Base-by-base conservation (phyloP, 2,329 filamentous ascomycete species). In the Monosporascus sp. region DNA sequence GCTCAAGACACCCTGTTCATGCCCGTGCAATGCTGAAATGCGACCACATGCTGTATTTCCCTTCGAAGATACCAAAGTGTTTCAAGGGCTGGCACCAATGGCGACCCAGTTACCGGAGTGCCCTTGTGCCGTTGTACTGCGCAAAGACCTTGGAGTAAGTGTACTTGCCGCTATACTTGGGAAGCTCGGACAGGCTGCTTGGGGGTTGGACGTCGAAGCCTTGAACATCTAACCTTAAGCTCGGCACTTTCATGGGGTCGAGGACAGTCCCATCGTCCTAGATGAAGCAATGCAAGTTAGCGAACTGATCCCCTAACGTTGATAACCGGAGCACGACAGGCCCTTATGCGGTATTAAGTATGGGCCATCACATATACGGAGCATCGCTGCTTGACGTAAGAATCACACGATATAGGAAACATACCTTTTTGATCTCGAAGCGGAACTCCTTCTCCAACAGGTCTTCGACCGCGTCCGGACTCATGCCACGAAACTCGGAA, bases 381-480 rank as follows among this genome's bases (percentile, higher is more conserved):
- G 46, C 14, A 24, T 24, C 9, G 26, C 20, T 17, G 20, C 41
- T 24, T 15, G 14, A 26, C 15, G 24, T 24, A 43, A 14, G 7
- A 20, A 22, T 24, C 9, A 31, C 14, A 46, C 8, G 3, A 20
- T 14, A 47, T 14, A 5, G 17, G 41, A 40, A 47, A 59, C 60
- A 44, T 57, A 64, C 62, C 57, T 55, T 54, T 24, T 40, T 49
- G 7, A 63, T 52, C 24, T 52, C 50, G 14, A 63, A 53, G 45
- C 48, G 40, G 14, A 65, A 43, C 46, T 54, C 47, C n/a, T 47
- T 53, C 38, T 51, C 31, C 22, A 65, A 46, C 41, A 24, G 46
- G 7, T 37, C 44, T 45, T 59, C 55, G 15, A 60, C 37, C 15
- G 38, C 45, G 18, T 9, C n/a, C 5, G 38, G 18, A 17, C 56